A percentile compares a stretch with the other conserved stretches of the same genome.
These are phyloP conservation scores for Ophiostoma himal-ulmi DNA, from an alignment of 2,329 filamentous ascomycete genomes.

Conservation along the genomic window DNA sequence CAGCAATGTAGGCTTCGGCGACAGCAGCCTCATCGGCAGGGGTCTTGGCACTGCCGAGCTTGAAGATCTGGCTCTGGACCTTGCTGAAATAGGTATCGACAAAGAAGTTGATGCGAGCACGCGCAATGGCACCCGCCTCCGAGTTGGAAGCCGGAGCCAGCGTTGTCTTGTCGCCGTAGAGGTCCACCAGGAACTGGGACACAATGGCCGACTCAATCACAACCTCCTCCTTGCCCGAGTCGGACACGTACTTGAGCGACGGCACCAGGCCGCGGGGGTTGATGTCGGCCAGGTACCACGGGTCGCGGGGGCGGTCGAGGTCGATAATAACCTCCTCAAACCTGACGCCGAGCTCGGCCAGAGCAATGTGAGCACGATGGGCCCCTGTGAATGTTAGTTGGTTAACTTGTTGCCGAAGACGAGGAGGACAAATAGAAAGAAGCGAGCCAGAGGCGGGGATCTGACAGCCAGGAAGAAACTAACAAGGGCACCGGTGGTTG, in stretches of 20 bases:
- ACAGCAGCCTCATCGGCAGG: constrained; percentile 47
- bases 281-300: constrained; percentile 63
- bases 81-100: constrained; percentile 33
- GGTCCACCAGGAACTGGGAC: constrained; percentile 64
- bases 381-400: constrained; percentile 39
- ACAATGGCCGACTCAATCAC: constrained; percentile 70
- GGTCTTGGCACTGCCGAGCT: constrained; percentile 40
- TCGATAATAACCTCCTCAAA: constrained; percentile 71
- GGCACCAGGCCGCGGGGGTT: constrained; percentile 78
- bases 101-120: constrained; percentile 67
- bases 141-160: constrained; percentile 53
- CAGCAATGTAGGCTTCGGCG: constrained; percentile 47
- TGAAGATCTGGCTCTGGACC: constrained; percentile 43
- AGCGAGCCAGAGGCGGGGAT: too few relatives aligned
- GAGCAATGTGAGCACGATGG: constrained; percentile 67
- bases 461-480: background rate
- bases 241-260: constrained; percentile 51
- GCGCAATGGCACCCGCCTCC: constrained; percentile 50
- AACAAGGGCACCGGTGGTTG: constrained; percentile 27
- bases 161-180: constrained; percentile 48
- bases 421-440: background rate
- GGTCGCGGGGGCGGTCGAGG: constrained; percentile 59
- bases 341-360: constrained; percentile 59
- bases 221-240: constrained; percentile 48
- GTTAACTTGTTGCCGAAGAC: background rate